A percentile compares a stretch with the other conserved stretches of the same genome.
These are phyloP conservation scores for Brassica nigra DNA, from an alignment of 345 rosid genomes.

Conservation along the genomic window DNA sequence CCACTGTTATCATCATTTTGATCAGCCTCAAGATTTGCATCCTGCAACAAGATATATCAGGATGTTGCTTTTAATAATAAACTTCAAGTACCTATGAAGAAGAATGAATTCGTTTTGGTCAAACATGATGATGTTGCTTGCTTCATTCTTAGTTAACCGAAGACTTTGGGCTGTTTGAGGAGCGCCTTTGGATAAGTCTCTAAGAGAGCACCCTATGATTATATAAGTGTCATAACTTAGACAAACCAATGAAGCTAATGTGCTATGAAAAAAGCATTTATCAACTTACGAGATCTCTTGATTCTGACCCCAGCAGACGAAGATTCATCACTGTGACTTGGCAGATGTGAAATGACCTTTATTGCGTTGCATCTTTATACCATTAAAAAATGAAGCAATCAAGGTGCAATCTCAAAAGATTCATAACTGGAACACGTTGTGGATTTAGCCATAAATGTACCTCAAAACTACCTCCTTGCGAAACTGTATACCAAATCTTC, in stretches of 20 bases:
- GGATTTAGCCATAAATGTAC: slow-evolving; percentile 28
- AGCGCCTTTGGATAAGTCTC: slow-evolving; percentile 60
- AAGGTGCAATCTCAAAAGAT: background rate
- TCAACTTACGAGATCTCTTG: slow-evolving; percentile 52
- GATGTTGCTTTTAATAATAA: slow-evolving; percentile 17
- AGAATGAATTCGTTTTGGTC: background rate
- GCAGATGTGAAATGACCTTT: slow-evolving; percentile 69
- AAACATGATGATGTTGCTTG: slow-evolving; percentile 27
- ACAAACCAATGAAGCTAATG: background rate
- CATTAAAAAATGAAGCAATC: slow-evolving; percentile 2
- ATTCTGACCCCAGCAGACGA: slow-evolving; percentile 46
- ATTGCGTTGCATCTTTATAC: slow-evolving; percentile 62
- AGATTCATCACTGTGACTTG: slow-evolving; percentile 52
- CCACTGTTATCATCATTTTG: slow-evolving; percentile 33
- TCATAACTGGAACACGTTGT: background rate
- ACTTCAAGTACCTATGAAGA: too few species aligned
- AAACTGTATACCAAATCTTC: slow-evolving; percentile 61
- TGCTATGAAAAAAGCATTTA: background rate
- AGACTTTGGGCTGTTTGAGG: slow-evolving; percentile 45
- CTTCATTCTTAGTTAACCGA: slow-evolving; percentile 44
- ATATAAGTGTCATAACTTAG: background rate
- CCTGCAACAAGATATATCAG: slow-evolving; percentile 36
- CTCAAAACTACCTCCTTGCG: slow-evolving; percentile 71
- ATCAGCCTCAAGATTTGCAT: slow-evolving; percentile 37
- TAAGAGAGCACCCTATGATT: slow-evolving; percentile 35